phyloP scores from a whole-genome alignment of 2,329 filamentous ascomycete genomes.

The Claviceps sp. region DNA sequence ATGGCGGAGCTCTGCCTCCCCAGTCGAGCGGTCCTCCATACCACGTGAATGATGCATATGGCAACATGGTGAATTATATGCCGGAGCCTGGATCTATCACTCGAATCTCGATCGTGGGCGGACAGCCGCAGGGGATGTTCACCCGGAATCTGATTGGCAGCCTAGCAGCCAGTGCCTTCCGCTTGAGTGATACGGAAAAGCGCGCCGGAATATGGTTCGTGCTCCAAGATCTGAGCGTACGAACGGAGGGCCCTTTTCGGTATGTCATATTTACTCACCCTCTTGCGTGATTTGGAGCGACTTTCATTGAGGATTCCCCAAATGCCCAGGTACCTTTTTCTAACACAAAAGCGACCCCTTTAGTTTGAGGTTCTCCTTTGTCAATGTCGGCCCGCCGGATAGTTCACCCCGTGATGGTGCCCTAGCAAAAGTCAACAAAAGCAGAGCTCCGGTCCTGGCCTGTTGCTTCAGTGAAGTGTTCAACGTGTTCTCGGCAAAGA shows the following conservation, averaged over 20 bases:
- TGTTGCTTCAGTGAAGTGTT: slow-evolving; percentile 80
- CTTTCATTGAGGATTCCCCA: not conserved
- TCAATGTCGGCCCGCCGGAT: slow-evolving; percentile 57
- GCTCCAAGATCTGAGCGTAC: slow-evolving; percentile 84
- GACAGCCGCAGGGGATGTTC: slow-evolving; percentile 67
- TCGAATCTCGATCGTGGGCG: slow-evolving; percentile 25
- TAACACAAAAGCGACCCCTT: slow-evolving; percentile 7
- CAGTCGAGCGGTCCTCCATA: slow-evolving; percentile 16
- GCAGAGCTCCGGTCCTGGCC: slow-evolving; percentile 69
- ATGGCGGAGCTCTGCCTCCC: slow-evolving; percentile 15
- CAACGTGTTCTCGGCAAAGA: slow-evolving; percentile 92
- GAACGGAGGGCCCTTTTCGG: slow-evolving; percentile 86
- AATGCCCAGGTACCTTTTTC: not conserved
- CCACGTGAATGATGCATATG: slow-evolving; percentile 13
- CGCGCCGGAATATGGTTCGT: slow-evolving; percentile 94
- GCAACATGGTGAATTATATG: slow-evolving; percentile 11
- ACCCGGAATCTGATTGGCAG: slow-evolving; percentile 91
- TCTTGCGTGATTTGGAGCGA: not conserved
- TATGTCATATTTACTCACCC: slow-evolving; percentile 24
- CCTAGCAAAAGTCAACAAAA: slow-evolving; percentile 47
- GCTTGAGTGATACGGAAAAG: slow-evolving; percentile 63
- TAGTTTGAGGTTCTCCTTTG: slow-evolving; percentile 54
- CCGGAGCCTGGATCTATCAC: slow-evolving; percentile 19
- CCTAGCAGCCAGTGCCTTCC: slow-evolving; percentile 76
- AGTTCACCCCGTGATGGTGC: slow-evolving; percentile 24